Base-by-base conservation (phyloP, 768 basidiomycete species). In the Pleurotus cornucopiae region DNA sequence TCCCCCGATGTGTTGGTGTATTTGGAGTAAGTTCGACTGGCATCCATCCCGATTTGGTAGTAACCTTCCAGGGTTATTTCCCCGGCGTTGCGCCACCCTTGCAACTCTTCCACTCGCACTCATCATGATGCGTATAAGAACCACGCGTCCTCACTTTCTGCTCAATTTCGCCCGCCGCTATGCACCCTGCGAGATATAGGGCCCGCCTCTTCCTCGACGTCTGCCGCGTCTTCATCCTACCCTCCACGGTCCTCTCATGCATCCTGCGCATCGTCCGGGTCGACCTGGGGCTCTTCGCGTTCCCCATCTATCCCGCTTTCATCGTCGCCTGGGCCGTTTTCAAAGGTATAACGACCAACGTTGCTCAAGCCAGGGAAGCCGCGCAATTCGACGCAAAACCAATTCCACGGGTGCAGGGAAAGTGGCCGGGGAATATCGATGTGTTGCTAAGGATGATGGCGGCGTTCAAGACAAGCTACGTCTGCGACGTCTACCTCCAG, bases 341-440 rank as follows among this genome's bases (percentile, higher is more conserved):
- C 2, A 73, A 73, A 57, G 67, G 72, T 3, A 60, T 68, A 13
- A 71, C 76, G 57, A 59, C 61, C 11, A 67, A 73, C 46, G 60
- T 68, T 45, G 56, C 61, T 1, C 80, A 84, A 49, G 60, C 59
- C 16, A 69, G 70, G 34, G 74, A 84, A 45, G 82, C 82, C 0
- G 63, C 64, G 9, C 75, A 71, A 30, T 67, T 84, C 12, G 77
- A 79, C 4, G 84, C 83, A 5, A 71, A 26, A 57, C 73, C 68
- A 2, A 80, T 86, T 47, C 84, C 84, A 3, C 70, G 76, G 16
- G 81, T 88, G 13, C 71, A 78, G 14, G 88, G 88, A 5, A 84
- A 79, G 71, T 88, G 85, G 85, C 88, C 86, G 3, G 88, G 88
- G n/a, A 89, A 89, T 64, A 70, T 89, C 61, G 88, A 91, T 62